Base-by-base conservation (phyloP, 164 flowering plant species). In the Piper betle region DNA sequence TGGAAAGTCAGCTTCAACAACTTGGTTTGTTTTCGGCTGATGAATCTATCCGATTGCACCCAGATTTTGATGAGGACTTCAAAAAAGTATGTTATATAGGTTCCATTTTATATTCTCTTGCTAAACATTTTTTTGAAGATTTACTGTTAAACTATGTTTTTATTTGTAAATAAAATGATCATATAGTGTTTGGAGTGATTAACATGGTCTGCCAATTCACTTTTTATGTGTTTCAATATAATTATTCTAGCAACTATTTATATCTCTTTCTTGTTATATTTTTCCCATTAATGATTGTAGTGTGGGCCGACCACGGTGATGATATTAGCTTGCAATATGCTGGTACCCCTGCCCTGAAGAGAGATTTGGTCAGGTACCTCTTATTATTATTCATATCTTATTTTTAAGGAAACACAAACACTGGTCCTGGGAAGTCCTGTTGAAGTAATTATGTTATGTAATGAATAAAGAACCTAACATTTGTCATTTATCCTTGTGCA, bases 241-340 rank as follows among this genome's bases (percentile, higher is more conserved):
- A 25, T 25, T 25, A 25, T 25, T 25, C 33, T 25, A 25, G 33
- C 33, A 25, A 25, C 33, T 25, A 25, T 25, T 25, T 25, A 25
- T 25, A 25, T 16, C 3, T 54, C n/a, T n/a, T n/a, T n/a, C 42
- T 46, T 10, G 15, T 15, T 46, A 46, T 10, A 10, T 46, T 3
- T 46, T 46, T 12, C 15, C 63, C 37, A 17, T 52, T 55, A 53
- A 62, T 59, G 40, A 12, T 62, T 67, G 58, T 70, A 93, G 99
- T 90, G 69, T 93, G 99, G 99, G 99, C 99, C 57, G 81, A 88
- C 69, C 99, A 93, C 71, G 99, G 99, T 57, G 99, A 93, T 78
- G 96, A 93, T 15, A 73, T 93, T 62, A 93, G 99, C 81, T 84
- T 82, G 65, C 99, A 93, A 64, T 93, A 93, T 71, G 85, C 97